phyloP scores from a whole-genome alignment of 768 basidiomycete species.

The Amanita muscaria region DNA sequence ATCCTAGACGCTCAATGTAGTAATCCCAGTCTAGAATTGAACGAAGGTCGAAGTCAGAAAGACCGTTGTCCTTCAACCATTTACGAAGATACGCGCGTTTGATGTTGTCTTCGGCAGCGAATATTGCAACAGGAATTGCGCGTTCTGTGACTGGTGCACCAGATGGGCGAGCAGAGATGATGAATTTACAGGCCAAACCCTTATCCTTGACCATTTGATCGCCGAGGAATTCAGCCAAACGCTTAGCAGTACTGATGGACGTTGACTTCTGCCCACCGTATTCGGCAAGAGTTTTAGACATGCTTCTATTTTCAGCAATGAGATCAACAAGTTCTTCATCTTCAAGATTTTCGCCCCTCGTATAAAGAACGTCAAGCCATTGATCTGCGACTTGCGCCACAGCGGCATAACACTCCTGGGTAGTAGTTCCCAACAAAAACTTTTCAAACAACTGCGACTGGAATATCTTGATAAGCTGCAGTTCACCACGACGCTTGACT shows the following conservation, averaged over 20 bases:
- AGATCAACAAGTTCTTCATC: slow-evolving; percentile 96
- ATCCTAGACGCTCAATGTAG: slow-evolving; percentile 95
- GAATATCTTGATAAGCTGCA: slow-evolving; percentile 99
- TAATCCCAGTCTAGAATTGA: slow-evolving; percentile 97
- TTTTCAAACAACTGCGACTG: slow-evolving; percentile 98
- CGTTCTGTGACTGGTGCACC: slow-evolving; percentile 96
- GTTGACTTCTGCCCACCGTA: slow-evolving; percentile 97
- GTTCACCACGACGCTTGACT: slow-evolving; percentile 93
- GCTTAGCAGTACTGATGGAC: slow-evolving; percentile 91
- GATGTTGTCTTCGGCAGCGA: slow-evolving; percentile 88
- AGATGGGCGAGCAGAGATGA: slow-evolving; percentile 89
- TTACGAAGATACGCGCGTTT: slow-evolving; percentile 87
- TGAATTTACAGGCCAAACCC: slow-evolving; percentile 96
- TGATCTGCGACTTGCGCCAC: slow-evolving; percentile 92
- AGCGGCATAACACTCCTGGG: slow-evolving; percentile 90
- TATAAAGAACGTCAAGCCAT: slow-evolving; percentile 95
- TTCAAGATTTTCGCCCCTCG: slow-evolving; percentile 69
- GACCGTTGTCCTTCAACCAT: slow-evolving; percentile 92
- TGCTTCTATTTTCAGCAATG: slow-evolving; percentile 96
- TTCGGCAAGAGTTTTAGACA: slow-evolving; percentile 94
- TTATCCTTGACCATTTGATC: slow-evolving; percentile 99
- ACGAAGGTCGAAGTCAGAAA: slow-evolving; percentile 83
- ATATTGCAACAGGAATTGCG: slow-evolving; percentile 94
- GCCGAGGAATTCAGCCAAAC: slow-evolving; percentile 94
- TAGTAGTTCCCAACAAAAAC: slow-evolving; percentile 87